Percentiles rank a stretch among this genome's conserved stretches.
Conservation (phyloP, 2,329 filamentous ascomycete species). For the Xylariales sp. region DNA sequence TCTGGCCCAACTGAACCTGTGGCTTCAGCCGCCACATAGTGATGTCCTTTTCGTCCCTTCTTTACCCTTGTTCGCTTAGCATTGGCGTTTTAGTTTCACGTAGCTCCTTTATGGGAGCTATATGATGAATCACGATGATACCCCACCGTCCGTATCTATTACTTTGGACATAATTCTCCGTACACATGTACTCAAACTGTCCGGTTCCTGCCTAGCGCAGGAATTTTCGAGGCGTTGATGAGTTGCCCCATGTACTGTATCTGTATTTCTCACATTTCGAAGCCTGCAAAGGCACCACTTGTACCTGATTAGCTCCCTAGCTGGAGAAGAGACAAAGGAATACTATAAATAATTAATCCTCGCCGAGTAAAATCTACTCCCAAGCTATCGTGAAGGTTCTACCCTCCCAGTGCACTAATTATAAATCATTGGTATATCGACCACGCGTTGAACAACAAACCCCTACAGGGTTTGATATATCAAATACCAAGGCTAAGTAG, state of each 20-base stretch:
- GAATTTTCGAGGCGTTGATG: constrained; percentile 1
- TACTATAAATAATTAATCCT: not conserved
- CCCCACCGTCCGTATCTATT: constrained; percentile 30
- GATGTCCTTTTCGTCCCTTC: not conserved
- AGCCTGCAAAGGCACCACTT: not conserved
- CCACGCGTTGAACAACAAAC: too few relatives aligned
- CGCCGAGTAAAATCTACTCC: not conserved
- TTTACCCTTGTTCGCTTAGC: not conserved
- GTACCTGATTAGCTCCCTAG: not conserved
- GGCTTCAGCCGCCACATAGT: constrained; percentile 24
- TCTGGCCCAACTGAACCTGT: constrained; percentile 42
- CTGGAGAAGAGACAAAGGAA: not conserved
- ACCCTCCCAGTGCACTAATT: not conserved
- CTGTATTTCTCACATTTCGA: constrained; percentile 11
- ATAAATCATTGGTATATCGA: not conserved
- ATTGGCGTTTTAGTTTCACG: constrained; percentile 27
- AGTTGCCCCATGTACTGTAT: constrained; percentile 27
- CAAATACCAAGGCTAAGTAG: too few relatives aligned
- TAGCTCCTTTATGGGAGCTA: constrained; percentile 21
- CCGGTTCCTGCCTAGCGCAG: not conserved
- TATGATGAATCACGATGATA: constrained; percentile 39
- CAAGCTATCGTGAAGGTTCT: not conserved
- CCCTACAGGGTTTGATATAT: too few relatives aligned
- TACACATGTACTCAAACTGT: constrained; percentile 4
- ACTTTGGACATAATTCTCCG: constrained; percentile 32